Evolutionary conservation across 306 rosid species (phyloP), one percentile per base, ranked within the genome.

Genomic region (Castanea mollissima): DNA sequence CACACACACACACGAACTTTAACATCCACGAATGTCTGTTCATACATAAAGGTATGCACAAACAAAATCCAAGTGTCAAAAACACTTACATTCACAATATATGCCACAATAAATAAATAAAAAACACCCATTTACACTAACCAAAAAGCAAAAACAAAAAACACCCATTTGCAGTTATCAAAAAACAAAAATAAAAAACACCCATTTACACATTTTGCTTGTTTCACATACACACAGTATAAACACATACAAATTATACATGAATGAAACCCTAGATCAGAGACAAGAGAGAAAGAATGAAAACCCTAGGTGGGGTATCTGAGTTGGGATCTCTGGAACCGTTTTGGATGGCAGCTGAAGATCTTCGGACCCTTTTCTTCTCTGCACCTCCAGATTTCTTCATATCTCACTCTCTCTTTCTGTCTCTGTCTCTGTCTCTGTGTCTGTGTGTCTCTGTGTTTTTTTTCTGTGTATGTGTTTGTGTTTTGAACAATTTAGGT

Each of bases 291-390:
- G 71, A 76, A 55, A 59, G 74, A 84, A 78, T 41, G 13, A 74
- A 80, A 84, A 92, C 96, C 97, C 89, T 94, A 49, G 93, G 98
- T 83, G 97, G 91, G 3, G 85, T 89, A 80, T 93, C 99, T 62
- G 94, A 82, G 86, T 78, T 82, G 90, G 86, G 93, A 91, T 96
- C 99, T 85, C 87, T 87, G 81, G 74, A 89, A 62, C 90, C 91
- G 71, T 91, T 91, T 64, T 84, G 91, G 83, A 86, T 51, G 83
- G 92, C 88, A 69, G 87, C 84, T 4, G 96, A 77, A 71, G 93
- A 90, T 69, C 99, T 91, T 84, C 98, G 90, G 10, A 89, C 90
- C 85, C 97, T 90, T 81, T 96, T 96, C 94, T 93, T 96, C 88
- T 96, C 99, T 6, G 92, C 90, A 59, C 91, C 99, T 52, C 91